A percentile compares a stretch with the other conserved stretches of the same genome.
These are phyloP conservation scores for Kazachstania viticola DNA, from an alignment of 805 yeast genomes.

Conservation along the genomic window DNA sequence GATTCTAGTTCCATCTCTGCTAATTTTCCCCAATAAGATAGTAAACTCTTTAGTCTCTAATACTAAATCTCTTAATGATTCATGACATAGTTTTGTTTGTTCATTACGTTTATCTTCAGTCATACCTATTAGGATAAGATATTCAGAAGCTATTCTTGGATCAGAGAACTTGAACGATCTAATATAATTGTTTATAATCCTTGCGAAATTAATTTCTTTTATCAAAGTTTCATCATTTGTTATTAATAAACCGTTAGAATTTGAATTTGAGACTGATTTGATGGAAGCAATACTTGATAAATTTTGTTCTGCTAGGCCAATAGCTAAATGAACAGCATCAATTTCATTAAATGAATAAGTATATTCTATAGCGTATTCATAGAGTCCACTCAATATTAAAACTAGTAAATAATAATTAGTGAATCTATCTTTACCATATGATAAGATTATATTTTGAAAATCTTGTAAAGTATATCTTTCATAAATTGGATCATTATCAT, in stretches of 20 bases:
- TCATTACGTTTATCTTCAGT: slow-evolving; percentile 30
- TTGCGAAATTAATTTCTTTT: slow-evolving; percentile 37
- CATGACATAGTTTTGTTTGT: slow-evolving; percentile 53
- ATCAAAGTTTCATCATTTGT: slow-evolving; percentile 22
- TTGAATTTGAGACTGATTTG: slow-evolving; percentile 11
- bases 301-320: slow-evolving; percentile 66
- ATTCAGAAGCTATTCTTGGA: slow-evolving; percentile 88
- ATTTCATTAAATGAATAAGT: slow-evolving; percentile 47
- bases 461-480: slow-evolving; percentile 66
- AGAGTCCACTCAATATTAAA: slow-evolving; percentile 63
- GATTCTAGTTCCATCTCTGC: slow-evolving; percentile 59
- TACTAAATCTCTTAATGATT: slow-evolving; percentile 72
- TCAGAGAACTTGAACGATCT: slow-evolving; percentile 74
- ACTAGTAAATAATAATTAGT: slow-evolving; percentile 64
- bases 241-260: slow-evolving; percentile 1
- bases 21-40: slow-evolving; percentile 71
- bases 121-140: slow-evolving; percentile 59
- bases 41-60: slow-evolving; percentile 78
- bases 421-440: slow-evolving; percentile 65
- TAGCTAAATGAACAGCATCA: slow-evolving; percentile 83
- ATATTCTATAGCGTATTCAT: slow-evolving; percentile 66
- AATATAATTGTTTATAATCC: slow-evolving; percentile 69
- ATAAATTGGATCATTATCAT: slow-evolving; percentile 40
- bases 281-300: slow-evolving; percentile 29
- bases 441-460: slow-evolving; percentile 58